These are phyloP conservation scores for Fusarium veterinarium DNA, from an alignment of 2,329 filamentous ascomycete genomes.

Conservation along the genomic window DNA sequence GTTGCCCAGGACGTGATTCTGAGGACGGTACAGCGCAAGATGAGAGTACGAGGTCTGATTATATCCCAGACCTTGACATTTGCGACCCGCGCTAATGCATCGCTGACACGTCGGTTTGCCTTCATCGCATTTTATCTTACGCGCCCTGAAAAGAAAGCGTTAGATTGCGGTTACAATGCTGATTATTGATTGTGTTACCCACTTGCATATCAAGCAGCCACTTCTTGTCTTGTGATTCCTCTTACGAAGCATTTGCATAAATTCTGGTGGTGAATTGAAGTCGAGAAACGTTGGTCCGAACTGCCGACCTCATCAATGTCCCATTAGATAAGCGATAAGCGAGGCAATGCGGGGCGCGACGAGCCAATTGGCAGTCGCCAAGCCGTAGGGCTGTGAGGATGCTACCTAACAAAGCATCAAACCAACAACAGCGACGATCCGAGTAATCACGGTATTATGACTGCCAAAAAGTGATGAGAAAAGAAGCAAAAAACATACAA, in stretches of 20 bases:
- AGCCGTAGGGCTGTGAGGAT: neutral
- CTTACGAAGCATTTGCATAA: constrained; percentile 12
- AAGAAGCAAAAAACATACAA: constrained; percentile 12
- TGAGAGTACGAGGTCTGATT: neutral
- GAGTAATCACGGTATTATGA: rapidly evolving
- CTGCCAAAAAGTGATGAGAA: neutral
- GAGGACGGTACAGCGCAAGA: constrained; percentile 1
- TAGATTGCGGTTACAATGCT: rapidly evolving
- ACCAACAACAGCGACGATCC: neutral
- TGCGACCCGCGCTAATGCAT: constrained; percentile 5
- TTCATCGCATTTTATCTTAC: constrained; percentile 19
- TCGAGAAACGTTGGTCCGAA: neutral
- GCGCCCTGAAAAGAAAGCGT: neutral
- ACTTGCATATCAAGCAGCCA: constrained; percentile 18
- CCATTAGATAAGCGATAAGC: neutral
- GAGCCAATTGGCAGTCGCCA: neutral
- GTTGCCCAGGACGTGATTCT: neutral
- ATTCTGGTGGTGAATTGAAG: neutral
- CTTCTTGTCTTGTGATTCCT: constrained; percentile 15
- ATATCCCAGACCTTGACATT: constrained; percentile 5
- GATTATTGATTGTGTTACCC: neutral
- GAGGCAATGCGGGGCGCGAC: neutral
- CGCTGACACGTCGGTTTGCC: constrained; percentile 4
- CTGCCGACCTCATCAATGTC: neutral
- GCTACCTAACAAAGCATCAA: neutral